A percentile compares a stretch with the other conserved stretches of the same genome.
phyloP scores from a whole-genome alignment of 768 basidiomycete species.

The Hebeloma cylindrosporum region DNA sequence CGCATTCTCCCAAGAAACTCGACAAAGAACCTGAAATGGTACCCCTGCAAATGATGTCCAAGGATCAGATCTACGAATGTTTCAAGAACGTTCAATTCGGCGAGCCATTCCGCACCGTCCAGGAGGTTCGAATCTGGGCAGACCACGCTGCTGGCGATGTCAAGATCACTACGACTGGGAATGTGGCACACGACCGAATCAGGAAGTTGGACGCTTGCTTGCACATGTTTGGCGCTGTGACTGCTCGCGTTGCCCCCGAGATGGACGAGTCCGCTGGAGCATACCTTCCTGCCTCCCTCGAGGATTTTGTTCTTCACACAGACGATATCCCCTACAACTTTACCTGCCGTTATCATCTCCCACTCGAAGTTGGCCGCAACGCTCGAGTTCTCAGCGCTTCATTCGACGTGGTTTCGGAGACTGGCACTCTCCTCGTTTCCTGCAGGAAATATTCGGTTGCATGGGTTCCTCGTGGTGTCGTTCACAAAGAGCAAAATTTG shows the following conservation, averaged over 20 bases:
- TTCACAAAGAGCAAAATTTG: constrained; percentile 23
- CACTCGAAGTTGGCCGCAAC: constrained; percentile 28
- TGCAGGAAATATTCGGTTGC: constrained; percentile 35
- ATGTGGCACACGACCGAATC: constrained; percentile 29
- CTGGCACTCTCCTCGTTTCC: constrained; percentile 30
- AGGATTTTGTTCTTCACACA: constrained; percentile 28
- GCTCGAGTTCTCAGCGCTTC: constrained; percentile 25
- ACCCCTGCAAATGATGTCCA: constrained; percentile 28
- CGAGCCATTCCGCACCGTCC: constrained; percentile 32
- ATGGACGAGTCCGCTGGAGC: constrained; percentile 27
- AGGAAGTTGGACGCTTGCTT: constrained; percentile 36
- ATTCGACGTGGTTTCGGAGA: constrained; percentile 31
- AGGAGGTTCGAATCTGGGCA: constrained; percentile 29
- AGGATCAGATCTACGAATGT: constrained; percentile 27
- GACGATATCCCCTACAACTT: constrained; percentile 32
- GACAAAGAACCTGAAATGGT: constrained; percentile 21
- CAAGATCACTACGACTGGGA: constrained; percentile 19
- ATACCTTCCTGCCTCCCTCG: constrained; percentile 33
- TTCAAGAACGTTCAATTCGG: constrained; percentile 37
- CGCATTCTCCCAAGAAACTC: constrained; percentile 15
- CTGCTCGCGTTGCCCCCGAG: constrained; percentile 20
- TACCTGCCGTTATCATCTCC: constrained; percentile 34
- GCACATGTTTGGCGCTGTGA: constrained; percentile 34
- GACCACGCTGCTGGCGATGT: constrained; percentile 32
- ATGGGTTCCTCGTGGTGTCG: constrained; percentile 33